Evolutionary conservation across 2,329 filamentous ascomycete genomes (phyloP), one percentile per base, ranked within the genome.

Genomic region (Aspergillus sp.): DNA sequence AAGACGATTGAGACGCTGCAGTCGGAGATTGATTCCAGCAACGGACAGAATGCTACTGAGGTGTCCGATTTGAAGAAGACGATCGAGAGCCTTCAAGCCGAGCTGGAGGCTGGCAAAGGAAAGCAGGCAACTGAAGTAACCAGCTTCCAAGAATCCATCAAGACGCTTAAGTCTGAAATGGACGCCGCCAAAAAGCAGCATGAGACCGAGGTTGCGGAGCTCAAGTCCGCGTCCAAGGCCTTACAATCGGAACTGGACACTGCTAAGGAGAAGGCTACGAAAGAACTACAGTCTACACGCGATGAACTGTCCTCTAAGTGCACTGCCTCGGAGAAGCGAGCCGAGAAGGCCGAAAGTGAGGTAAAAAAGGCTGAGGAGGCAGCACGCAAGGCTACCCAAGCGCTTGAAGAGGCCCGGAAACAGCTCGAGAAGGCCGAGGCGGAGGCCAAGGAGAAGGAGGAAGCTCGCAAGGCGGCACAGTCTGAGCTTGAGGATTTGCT

Each of bases 401-500:
- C 89, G 47, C 85, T 85, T 57, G 83, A 86, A 60, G 77, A 83
- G 1, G 55, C 65, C 3, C 69, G 69, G 57, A 63, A 68, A 25
- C 70, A 71, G 23, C 63, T 76, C 23, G 68, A 72, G 36, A 75
- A 73, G 64, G 68, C 67, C n/a, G 67, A 74, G 30, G 61, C 63
- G 2, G 72, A 76, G 45, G 68, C 63, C 8, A 70, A 70, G 65
- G 78, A 84, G 64, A 88, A 85, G 63, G 85, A 88, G 66, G 83
- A 86, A 61, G 87, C 89, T 60, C 87, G 85, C 58, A 82, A 86
- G 62, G 78, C 84, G 1, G 83, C 84, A 5, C 91, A 94, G 72
- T 82, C 85, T 2, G 91, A 95, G 74, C 80, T 94, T 49, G 91
- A 95, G 67, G 91, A 95, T 73, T 81, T 94, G 57, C 79, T 95